Base-by-base conservation (phyloP, 306 rosid genomes). In the Malus fusca region DNA sequence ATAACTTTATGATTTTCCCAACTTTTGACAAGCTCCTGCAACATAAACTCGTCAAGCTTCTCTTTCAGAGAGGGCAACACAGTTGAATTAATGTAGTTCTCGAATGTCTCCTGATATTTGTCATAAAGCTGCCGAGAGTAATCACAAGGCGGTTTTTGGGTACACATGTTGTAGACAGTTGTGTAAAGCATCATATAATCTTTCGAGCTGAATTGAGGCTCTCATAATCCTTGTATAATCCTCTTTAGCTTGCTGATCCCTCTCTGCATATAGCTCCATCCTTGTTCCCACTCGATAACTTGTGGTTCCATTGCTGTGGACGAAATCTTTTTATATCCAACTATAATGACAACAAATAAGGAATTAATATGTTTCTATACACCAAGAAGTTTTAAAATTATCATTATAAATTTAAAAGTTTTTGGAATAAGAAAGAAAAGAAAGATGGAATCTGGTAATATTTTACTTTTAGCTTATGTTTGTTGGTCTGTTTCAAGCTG, bases 21-120 rank as follows among this genome's bases (percentile, higher is more conserved):
- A 66, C 93, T 85, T 59, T 33, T 75, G n/a, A 82, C 88, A 22
- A 90, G 86, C 75, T 87, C 91, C 84, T 81, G 78, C 82, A 88
- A 59, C 93, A 87, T 78, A 72, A 80, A 84, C 12, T 83, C 96
- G 43, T 82, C 90, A 13, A 87, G 83, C 79, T 85, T 87, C 69
- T 85, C 85, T 58, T 65, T 80, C 21, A 90, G 62, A 28, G 86
- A 77, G 8, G 89, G 91, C 76, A 90, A 28, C 69, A 90, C 90
- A 85, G 71, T 76, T 8, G 61, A 33, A 21, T 5, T 66, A 13
- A 86, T 75, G 53, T 86, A 86, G 5, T 84, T 84, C 18, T 73
- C 76, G 14, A 86, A 69, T 5, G 68, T 44, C 31, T 71, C 82
- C 63, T 18, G 58, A 58, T 80, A 88, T 66, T 73, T 84, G 30